A percentile compares a stretch with the other conserved stretches of the same genome.
phyloP scores from a whole-genome alignment of 345 rosid genomes.

The thale cress (Arabidopsis thaliana) region TAIR10.1 NC_003075.7:15645001-15645500 shows the following conservation, averaged over 20 bases:
- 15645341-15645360: constrained; percentile 92
- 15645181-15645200: background rate
- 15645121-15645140: constrained; percentile 26
- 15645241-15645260: background rate
- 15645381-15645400: constrained; percentile 80
- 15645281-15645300: constrained; percentile 7
- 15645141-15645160: background rate
- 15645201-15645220: constrained; percentile 15
- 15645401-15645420: constrained; percentile 66
- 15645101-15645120: constrained; percentile 17
- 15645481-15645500: constrained; percentile 66
- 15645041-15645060: constrained; percentile 97
- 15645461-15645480: constrained; percentile 95
- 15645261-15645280: constrained; percentile 16
- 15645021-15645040: constrained; percentile 95
- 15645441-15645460: constrained; percentile 99
- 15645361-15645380: constrained; percentile 88
- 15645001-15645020: constrained; percentile 77
- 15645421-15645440: constrained; percentile 89
- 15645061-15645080: constrained; percentile 89
- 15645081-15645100: constrained; percentile 84
- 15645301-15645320: constrained; percentile 60
- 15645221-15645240: constrained; percentile 14
- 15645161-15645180: background rate
- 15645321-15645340: constrained; percentile 95